Base-by-base conservation (phyloP, 345 rosid species). In the Syzygium oleosum region DNA sequence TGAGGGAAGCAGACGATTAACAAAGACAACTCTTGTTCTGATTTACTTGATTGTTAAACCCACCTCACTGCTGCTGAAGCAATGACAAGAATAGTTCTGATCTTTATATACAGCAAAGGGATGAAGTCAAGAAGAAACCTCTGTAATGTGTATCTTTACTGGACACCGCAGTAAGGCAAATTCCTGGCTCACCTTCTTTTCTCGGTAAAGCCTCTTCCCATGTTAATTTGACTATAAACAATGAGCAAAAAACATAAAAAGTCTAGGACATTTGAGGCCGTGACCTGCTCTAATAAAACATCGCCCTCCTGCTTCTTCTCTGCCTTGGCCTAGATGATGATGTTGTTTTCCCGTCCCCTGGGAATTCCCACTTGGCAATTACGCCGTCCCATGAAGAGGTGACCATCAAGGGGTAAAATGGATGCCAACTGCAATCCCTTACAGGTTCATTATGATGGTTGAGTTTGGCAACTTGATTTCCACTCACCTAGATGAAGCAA, bases 381-480 rank as follows among this genome's bases (percentile, higher is more conserved):
- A 51, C 78, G 12, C 94, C 91, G 2, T 94, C 95, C 97, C 97
- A 94, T 2, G 97, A 93, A 61, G 95, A 95, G 88, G 91, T 95
- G 51, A 95, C 88, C 5, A 95, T 78, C 91, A 90, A 89, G 0
- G 95, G 96, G 83, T 93, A 90, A 84, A 51, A 27, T 1, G 97
- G 97, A 84, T 94, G 97, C 97, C 97, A 95, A 85, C 93, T 94
- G 84, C 95, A 94, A 87, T 95, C 97, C 87, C 97, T 93, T 17
- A 94, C 94, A 13, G 94, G 91, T 56, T 84, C 90, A 4, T 46
- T 85, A 22, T 93, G 95, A 87, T 87, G 78, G 16, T 91, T 85
- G 6, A 93, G 91, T 87, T n/a, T 89, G 29, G 92, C 95, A 52
- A 92, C 97, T 88, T 86, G 90, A 73, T 88, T 90, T 63, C 96